phyloP scores from a whole-genome alignment of 2,329 filamentous ascomycete genomes.

The Cyphellophora attinorum region DNA sequence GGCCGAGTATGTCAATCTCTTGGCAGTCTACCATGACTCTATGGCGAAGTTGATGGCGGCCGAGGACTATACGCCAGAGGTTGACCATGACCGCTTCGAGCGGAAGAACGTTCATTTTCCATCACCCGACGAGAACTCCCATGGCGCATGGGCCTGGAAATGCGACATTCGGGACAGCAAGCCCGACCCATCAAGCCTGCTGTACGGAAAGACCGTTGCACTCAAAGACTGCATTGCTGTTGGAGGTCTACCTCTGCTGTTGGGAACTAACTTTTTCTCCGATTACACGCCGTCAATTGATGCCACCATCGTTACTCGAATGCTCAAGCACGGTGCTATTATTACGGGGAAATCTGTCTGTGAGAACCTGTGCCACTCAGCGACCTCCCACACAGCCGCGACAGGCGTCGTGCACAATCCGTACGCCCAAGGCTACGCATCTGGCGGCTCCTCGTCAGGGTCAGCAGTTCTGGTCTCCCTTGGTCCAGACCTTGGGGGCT shows the following conservation, averaged over 20 bases:
- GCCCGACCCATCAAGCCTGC: constrained; percentile 18
- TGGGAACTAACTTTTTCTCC: constrained; percentile 33
- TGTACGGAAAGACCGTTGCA: constrained; percentile 32
- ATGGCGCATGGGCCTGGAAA: constrained; percentile 36
- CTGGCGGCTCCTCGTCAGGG: constrained; percentile 40
- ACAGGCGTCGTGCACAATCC: constrained; percentile 40
- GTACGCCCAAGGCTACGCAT: constrained; percentile 26
- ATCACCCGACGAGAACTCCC: constrained; percentile 23
- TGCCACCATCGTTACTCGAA: constrained; percentile 34
- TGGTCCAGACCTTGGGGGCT: constrained; percentile 16
- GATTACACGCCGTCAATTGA: constrained; percentile 30
- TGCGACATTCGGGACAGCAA: constrained; percentile 25
- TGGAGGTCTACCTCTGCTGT: constrained; percentile 33
- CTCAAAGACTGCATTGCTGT: constrained; percentile 42
- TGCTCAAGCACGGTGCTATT: constrained; percentile 32
- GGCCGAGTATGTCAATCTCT: constrained; percentile 1
- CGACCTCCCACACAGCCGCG: constrained; percentile 33
- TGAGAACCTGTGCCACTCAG: constrained; percentile 37
- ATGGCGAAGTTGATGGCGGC: neutral
- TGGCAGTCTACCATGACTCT: constrained; percentile 1
- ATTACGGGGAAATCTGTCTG: constrained; percentile 38
- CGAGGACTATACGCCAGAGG: constrained; percentile 36
- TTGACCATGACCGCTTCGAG: constrained; percentile 35
- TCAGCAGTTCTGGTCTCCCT: constrained; percentile 33
- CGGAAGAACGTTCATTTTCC: constrained; percentile 36